Evolutionary conservation across 768 basidiomycete species (phyloP), one percentile per base, ranked within the genome.

Genomic region (Podaxis sp.): DNA sequence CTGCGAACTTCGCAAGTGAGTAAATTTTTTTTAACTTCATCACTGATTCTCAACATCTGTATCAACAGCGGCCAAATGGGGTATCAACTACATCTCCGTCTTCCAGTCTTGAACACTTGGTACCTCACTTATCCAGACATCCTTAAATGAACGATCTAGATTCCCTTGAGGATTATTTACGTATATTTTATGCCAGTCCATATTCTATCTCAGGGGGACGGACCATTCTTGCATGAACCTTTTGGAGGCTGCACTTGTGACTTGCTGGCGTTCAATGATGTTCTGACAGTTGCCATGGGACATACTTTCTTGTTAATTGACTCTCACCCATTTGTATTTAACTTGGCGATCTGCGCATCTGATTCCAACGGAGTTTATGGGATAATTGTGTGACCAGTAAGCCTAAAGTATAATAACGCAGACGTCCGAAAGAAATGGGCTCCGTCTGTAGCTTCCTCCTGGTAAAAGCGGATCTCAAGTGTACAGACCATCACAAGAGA

Each of bases 11-110:
- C 69, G 27, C 53, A 3, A 43, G 74, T 79, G 43, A 64, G 76
- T 70, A 33, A 9, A 9, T 47, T 24, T 53, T 52, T 59, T 43
- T 51, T 29, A 15, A 38, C 58, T 7, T 36, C 58, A 15, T 63
- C 55, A 55, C 36, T 43, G 25, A 4, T 15, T 40, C 54, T 55
- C 11, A 55, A 13, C 38, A 36, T 19, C 19, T 17, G 19, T 47
- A 6, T 46, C 49, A 43, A 5, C 65, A 86, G 84, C 72, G 67
- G 83, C 85, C 13, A 71, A 80, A 68, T 86, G 83, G 83, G 75
- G 76, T 62, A 72, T 86, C 70, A 82, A 82, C 65, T 85, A 80
- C 64, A 74, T 86, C 56, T 78, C 81, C 29, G 78, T 82, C 38
- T 84, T 79, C 72, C 73, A 82, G 56, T 63, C 54, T 13, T 55